Percentiles rank a stretch among this genome's conserved stretches.
Evolutionary conservation across 1,139 yeast genomes (phyloP).

Genomic region (Sugiyamaella japonica): DNA sequence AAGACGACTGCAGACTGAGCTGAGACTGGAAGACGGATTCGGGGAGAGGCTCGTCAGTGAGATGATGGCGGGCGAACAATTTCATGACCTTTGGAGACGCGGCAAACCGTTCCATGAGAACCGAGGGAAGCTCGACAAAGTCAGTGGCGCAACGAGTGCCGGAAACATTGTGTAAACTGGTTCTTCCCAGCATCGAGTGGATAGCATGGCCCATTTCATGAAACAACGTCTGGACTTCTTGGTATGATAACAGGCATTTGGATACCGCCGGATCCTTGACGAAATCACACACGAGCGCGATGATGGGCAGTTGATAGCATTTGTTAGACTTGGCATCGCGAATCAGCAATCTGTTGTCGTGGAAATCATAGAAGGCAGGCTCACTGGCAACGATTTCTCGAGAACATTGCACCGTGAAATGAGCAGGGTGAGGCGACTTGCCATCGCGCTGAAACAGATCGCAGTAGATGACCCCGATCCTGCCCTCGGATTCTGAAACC

Average conservation of each 20-base stretch:
- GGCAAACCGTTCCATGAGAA: conserved; percentile 91
- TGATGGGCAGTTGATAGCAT: conserved; percentile 78
- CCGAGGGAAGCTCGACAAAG: conserved; percentile 94
- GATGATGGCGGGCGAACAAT: conserved; percentile 71
- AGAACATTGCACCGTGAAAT: conserved; percentile 95
- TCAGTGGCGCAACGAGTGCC: conserved; percentile 97
- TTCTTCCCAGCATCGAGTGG: conserved; percentile 95
- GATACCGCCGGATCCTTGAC: conserved; percentile 41
- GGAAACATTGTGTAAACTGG: conserved; percentile 83
- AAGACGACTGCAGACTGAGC: conserved; percentile 53
- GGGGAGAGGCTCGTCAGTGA: conserved; percentile 65
- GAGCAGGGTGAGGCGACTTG: conserved; percentile 78
- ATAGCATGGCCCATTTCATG: conserved; percentile 99
- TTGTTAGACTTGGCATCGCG: conserved; percentile 30
- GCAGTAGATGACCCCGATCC: conserved; percentile 65
- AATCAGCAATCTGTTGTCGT: conserved; percentile 20
- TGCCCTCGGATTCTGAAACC: conserved; percentile 56
- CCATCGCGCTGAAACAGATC: conserved; percentile 64
- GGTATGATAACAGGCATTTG: conserved; percentile 58
- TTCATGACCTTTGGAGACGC: conserved; percentile 74
- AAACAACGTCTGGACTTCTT: conserved; percentile 88
- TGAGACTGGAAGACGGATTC: conserved; percentile 50
- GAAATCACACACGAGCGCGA: conserved; percentile 86
- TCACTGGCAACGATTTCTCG: conserved; percentile 64
- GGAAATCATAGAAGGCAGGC: conserved; percentile 24